Evolutionary conservation across 306 rosid genomes (phyloP), one percentile per base, ranked within the genome.

Genomic region (Luffa aegyptiaca): DNA sequence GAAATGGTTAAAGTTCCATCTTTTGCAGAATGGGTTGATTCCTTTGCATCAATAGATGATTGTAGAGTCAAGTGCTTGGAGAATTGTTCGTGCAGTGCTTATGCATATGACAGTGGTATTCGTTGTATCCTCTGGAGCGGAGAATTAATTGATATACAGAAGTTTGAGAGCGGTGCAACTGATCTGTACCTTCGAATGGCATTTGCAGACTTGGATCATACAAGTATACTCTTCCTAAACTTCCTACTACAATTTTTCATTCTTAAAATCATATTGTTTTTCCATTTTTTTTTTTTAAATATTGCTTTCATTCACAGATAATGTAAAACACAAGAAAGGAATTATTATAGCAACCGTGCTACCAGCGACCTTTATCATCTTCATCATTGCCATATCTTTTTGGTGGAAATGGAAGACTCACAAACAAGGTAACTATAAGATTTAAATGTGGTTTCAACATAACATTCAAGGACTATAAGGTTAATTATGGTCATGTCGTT

Each of bases 81-180:
- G 21, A 85, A 86, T 49, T 90, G 93, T 59, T 88, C 90, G 41
- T 90, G 93, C 59, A 82, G 46, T 16, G 88, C 87, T 8, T 86
- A 82, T 84, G 86, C 90, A 2, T 83, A 85, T 81, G 83, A 77
- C 1, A 83, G 81, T 4, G 84, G 76, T 4, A 64, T 70, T 48
- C 82, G 91, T 68, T 88, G 93, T 36, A 76, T 86, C 51, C 37
- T 80, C 33, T 90, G 93, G 93, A 78, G 17, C 58, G 81, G 48
- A 3, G 42, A 81, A 42, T 84, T 90, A 13, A 8, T 79, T 26
- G 93, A 90, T 45, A 39, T 88, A 10, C 81, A 71, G 26, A 75
- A 66, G 74, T 66, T 66, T 66, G 51, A 66, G 31, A 39, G 51
- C 5, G 31, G 33, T 37, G 74, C 31, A 17, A 14, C 46, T 41